phyloP scores from a whole-genome alignment of 768 basidiomycete genomes.

The Boletus vermiculosoides region DNA sequence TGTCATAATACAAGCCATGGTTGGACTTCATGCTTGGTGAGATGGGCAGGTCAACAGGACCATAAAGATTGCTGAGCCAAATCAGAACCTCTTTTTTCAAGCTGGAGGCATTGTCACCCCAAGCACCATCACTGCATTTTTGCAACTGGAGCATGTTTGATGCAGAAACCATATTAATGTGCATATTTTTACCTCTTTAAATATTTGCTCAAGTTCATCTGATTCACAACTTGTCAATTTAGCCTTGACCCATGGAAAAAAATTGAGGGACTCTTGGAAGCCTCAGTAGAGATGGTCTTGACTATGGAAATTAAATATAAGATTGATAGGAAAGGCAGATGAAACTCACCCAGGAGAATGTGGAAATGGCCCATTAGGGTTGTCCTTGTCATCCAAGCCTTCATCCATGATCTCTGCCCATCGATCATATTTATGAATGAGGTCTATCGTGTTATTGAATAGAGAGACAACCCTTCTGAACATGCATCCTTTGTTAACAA shows the following conservation, averaged over 20 bases:
- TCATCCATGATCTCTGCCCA: background rate
- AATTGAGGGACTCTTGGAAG: background rate
- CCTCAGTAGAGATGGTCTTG: background rate
- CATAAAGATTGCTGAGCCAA: background rate
- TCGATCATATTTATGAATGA: background rate
- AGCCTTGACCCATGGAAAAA: background rate
- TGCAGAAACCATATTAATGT: background rate
- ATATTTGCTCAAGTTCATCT: background rate
- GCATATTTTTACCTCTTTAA: too few species aligned
- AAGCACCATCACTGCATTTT: background rate
- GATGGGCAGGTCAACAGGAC: background rate
- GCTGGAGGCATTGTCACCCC: background rate
- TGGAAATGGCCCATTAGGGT: background rate
- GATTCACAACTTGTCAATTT: background rate
- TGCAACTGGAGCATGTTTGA: background rate
- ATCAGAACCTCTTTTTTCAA: background rate
- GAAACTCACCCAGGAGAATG: background rate
- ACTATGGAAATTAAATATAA: background rate
- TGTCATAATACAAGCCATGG: background rate
- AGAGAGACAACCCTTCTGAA: background rate
- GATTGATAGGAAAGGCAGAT: background rate
- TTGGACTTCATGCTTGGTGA: background rate
- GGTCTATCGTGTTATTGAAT: background rate
- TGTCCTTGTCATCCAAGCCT: background rate
- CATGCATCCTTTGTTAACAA: background rate